These are phyloP conservation scores for Astragalus glycyphyllos DNA, from an alignment of 306 rosid genomes.

Conservation along the genomic window DNA sequence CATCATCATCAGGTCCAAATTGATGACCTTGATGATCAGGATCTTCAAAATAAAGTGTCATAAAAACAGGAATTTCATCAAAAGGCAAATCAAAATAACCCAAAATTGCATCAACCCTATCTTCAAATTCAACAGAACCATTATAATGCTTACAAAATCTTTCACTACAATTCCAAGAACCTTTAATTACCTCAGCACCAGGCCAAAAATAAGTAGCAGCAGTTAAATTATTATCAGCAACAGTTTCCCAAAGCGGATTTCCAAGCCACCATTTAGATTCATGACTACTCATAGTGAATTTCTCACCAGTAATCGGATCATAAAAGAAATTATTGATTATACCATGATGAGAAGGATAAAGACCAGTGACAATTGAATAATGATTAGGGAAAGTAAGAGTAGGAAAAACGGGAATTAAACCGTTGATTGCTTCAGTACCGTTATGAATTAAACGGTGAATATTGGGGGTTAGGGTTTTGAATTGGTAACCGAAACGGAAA, in stretches of 20 bases:
- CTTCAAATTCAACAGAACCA: constrained; percentile 74
- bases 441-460: constrained; percentile 65
- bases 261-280: constrained; percentile 95
- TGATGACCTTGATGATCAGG: constrained; percentile 95
- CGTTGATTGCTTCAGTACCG: constrained; percentile 79
- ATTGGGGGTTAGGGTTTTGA: constrained; percentile 71
- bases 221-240: constrained; percentile 50
- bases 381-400: constrained; percentile 91
- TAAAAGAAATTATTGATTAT: constrained; percentile 75
- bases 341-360: constrained; percentile 87
- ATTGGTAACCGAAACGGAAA: constrained; percentile 94
- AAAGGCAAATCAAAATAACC: constrained; percentile 69
- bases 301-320: constrained; percentile 67
- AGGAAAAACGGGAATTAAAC: constrained; percentile 84
- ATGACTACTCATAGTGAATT: constrained; percentile 67
- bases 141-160: constrained; percentile 61
- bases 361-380: constrained; percentile 93
- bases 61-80: constrained; percentile 69
- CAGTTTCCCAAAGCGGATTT: constrained; percentile 90
- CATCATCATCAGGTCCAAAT: constrained; percentile 88
- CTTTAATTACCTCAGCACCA: constrained; percentile 90
- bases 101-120: constrained; percentile 70
- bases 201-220: constrained; percentile 96
- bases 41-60: constrained; percentile 90
- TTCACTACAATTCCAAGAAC: constrained; percentile 77